Conservation (phyloP, 192 early-diverging fungal genomes). For the Coemansia sp. region DNA sequence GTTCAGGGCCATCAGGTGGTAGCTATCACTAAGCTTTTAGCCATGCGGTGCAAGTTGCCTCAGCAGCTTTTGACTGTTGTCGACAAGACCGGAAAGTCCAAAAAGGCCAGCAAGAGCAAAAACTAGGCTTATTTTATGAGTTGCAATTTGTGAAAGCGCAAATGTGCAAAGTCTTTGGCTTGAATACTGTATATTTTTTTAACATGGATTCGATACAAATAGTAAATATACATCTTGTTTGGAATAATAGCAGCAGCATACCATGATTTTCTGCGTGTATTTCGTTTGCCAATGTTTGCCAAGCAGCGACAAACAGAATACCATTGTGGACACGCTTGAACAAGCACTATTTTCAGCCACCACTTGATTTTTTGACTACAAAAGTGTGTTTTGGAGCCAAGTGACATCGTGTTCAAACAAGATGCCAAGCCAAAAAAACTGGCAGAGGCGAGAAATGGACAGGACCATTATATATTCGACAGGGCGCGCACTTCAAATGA, state of each 20-base stretch:
- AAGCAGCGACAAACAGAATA: no score
- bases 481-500: background rate
- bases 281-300: background rate
- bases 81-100: conserved; percentile 49
- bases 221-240: no score
- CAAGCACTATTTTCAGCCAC: conserved; percentile 3
- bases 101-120: conserved; percentile 12
- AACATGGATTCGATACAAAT: no score
- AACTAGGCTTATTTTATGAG: background rate
- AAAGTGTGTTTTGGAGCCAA: no score
- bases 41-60: conserved; percentile 29
- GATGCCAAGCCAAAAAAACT: background rate
- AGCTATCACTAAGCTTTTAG: conserved; percentile 30
- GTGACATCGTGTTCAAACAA: no score
- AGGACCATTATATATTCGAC: background rate
- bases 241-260: no score
- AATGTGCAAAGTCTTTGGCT: no score
- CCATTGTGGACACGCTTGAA: no score
- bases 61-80: conserved; percentile 22
- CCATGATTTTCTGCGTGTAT: background rate
- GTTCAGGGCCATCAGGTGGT: conserved; percentile 54
- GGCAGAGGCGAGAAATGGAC: background rate
- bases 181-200: no score
- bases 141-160: background rate
- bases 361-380: no score